A percentile compares a stretch with the other conserved stretches of the same genome.
These are phyloP conservation scores for Begonia masoniana DNA, from an alignment of 306 rosid species.

Conservation along the genomic window DNA sequence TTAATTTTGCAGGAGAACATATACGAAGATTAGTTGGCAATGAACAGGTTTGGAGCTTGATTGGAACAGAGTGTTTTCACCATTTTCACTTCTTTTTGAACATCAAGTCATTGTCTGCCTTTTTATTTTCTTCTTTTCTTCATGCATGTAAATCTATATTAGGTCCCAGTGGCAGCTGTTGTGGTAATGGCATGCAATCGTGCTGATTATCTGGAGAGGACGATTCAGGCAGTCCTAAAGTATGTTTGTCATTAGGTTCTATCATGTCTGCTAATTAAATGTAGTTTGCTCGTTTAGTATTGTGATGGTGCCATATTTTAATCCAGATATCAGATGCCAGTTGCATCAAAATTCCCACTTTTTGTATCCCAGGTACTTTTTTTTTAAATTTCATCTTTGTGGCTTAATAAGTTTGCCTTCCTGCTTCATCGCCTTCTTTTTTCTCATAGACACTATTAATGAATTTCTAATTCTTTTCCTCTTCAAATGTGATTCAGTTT, in stretches of 20 bases:
- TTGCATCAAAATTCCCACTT: conserved; percentile 70
- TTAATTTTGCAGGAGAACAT: conserved; percentile 59
- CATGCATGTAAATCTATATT: conserved; percentile 13
- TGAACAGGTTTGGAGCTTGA: conserved; percentile 36
- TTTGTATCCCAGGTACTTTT: conserved; percentile 86
- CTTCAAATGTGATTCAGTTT: not conserved
- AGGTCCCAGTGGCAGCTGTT: conserved; percentile 97
- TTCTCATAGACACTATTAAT: conserved; percentile 6
- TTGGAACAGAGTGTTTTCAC: conserved; percentile 14
- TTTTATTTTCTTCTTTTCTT: conserved; percentile 2
- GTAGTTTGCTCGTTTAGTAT: too few relatives aligned
- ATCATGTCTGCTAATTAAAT: too few relatives aligned
- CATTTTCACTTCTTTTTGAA: conserved; percentile 10
- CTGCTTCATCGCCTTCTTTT: conserved; percentile 6
- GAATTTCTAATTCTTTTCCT: not conserved
- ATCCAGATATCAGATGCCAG: conserved; percentile 54
- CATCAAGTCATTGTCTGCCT: conserved; percentile 7
- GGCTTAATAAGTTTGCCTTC: too few relatives aligned
- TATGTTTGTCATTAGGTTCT: conserved; percentile 17
- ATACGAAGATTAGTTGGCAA: conserved; percentile 50
- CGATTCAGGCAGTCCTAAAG: conserved; percentile 67
- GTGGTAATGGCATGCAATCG: conserved; percentile 98
- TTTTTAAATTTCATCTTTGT: conserved; percentile 12
- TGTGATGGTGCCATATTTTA: conserved; percentile 10
- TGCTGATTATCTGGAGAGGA: conserved; percentile 89